phyloP scores from a whole-genome alignment of 164 flowering plant genomes.

The Dillenia turbinata region DNA sequence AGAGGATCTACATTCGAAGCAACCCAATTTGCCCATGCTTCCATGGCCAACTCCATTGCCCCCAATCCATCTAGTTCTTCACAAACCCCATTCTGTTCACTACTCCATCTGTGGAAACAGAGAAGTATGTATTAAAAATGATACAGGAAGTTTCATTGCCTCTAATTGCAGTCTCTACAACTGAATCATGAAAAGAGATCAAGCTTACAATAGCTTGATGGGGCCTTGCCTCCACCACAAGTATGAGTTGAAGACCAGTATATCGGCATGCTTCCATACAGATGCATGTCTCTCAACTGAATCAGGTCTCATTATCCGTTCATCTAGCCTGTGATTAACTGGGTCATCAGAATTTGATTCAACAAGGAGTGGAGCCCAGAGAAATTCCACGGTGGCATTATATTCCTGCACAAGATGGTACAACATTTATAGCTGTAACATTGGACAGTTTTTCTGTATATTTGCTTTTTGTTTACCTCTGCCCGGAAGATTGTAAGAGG shows the following conservation, averaged over 20 bases:
- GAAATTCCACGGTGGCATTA: conserved; percentile 89
- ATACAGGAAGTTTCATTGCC: neutral
- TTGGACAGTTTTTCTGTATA: neutral
- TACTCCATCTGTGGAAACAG: conserved; percentile 59
- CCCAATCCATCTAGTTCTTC: conserved; percentile 73
- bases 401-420: conserved; percentile 46
- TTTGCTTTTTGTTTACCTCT: conserved; percentile 44
- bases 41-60: conserved; percentile 91
- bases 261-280: conserved; percentile 84
- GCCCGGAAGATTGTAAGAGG: conserved; percentile 85
- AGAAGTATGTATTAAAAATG: neutral
- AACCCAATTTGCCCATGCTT: conserved; percentile 89
- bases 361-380: conserved; percentile 93
- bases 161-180: neutral
- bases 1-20: conserved; percentile 47
- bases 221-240: conserved; percentile 99
- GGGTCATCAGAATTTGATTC: conserved; percentile 93
- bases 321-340: conserved; percentile 72
- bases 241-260: conserved; percentile 83
- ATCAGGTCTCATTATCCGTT: conserved; percentile 81
- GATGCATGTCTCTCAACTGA: conserved; percentile 72
- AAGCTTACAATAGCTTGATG: conserved; percentile 76
- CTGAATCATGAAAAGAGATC: neutral
- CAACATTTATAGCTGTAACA: neutral
- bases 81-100: conserved; percentile 58